Evolutionary conservation across 345 rosid genomes (phyloP), one percentile per base, ranked within the genome.

Genomic region (Linum usitatissimum): DNA sequence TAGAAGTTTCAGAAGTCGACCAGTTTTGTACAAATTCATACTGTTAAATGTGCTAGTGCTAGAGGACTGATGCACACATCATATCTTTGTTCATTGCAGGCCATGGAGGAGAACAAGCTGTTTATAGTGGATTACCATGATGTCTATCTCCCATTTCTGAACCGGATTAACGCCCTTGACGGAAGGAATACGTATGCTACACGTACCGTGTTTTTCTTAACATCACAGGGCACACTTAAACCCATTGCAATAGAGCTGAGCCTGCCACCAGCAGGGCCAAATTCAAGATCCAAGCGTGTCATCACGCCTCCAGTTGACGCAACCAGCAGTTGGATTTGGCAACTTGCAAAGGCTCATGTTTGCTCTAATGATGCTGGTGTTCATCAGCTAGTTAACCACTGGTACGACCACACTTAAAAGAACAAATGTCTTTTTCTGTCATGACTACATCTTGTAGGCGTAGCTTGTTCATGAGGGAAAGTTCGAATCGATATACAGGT

Each of bases 211-310:
- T 83, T 76, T 61, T 94, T 84, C 87, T 71, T 81, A 81, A 90
- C 85, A 40, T 69, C 77, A 59, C 57, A 60, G 0, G 96, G 93
- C 18, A 86, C 97, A 45, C 85, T 94, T 4, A 94, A 86, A 65
- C 99, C 97, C 5, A 71, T 94, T 6, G 99, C 96, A 59, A 90
- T 94, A 6, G 99, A 94, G 76, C 87, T 90, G 51, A 86, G 92
- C 75, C 91, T 86, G 17, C 87, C 96, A 18, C 76, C 74, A 6
- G 45, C 74, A 0, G 76, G 70, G 10, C 79, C 87, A 3, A 64
- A n/a, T 59, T 71, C 66, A 4, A 78, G 71, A 12, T 72, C 88
- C 30, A 94, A 84, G 76, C 89, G 88, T 1, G 99, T 94, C 34
- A 75, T 90, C 2, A 83, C 96, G 13, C 88, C 99, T 48, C 83